Conservation (phyloP, 805 yeast genomes). For the Myxozyma mucilagina region DNA sequence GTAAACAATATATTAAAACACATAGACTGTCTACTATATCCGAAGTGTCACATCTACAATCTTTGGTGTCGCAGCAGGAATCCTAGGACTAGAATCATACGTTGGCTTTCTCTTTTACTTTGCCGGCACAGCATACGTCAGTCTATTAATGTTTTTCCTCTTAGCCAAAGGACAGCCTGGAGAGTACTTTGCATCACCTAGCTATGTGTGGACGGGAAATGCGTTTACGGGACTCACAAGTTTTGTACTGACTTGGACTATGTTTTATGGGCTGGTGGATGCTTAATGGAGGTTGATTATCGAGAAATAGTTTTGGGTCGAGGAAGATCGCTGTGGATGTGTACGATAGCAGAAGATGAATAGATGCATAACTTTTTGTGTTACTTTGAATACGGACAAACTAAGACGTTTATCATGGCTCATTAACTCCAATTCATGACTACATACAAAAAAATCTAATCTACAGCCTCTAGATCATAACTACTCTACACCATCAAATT, state of each 20-base stretch:
- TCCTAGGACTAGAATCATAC: conserved; percentile 31
- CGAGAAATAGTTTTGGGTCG: not conserved
- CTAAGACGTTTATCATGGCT: not conserved
- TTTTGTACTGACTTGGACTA: conserved; percentile 60
- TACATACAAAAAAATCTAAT: not conserved
- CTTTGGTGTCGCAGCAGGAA: conserved; percentile 33
- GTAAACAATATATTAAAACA: not conserved
- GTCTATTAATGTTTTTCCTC: conserved; percentile 34
- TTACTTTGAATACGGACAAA: too few relatives aligned
- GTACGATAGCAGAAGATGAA: not conserved
- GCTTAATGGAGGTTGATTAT: conserved; percentile 5
- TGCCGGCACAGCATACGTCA: conserved; percentile 22
- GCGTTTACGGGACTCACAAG: conserved; percentile 53
- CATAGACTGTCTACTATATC: conserved; percentile 24
- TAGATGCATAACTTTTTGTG: too few relatives aligned
- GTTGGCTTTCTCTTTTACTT: conserved; percentile 32
- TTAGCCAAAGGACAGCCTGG: conserved; percentile 43
- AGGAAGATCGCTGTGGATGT: not conserved
- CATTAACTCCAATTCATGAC: not conserved
- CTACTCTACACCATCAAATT: not conserved
- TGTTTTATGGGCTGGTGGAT: conserved; percentile 39
- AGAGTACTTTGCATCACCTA: conserved; percentile 45
- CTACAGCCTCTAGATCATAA: not conserved
- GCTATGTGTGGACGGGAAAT: conserved; percentile 48
- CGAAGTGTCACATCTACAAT: conserved; percentile 29